phyloP scores from a whole-genome alignment of 192 early-diverging fungal genomes.

The Mortierella alpina region DNA sequence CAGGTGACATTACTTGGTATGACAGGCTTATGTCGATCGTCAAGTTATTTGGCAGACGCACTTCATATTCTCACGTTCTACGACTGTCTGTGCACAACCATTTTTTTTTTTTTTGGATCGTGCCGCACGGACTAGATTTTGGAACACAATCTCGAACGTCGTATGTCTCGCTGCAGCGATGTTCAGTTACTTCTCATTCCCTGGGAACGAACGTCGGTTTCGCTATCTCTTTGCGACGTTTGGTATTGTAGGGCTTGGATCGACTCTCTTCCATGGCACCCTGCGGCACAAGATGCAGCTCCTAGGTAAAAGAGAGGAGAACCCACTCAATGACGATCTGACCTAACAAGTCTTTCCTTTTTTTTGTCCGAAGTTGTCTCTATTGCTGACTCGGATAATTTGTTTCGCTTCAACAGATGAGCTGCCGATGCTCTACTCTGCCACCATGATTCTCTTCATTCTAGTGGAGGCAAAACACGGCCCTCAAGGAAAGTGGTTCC shows the following conservation, averaged over 20 bases:
- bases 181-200: constrained; percentile 57
- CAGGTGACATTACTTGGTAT: not conserved
- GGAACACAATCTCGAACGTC: constrained; percentile 72
- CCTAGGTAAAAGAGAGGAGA: constrained; percentile 40
- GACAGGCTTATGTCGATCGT: not conserved
- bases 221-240: constrained; percentile 62
- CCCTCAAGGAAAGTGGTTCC: constrained; percentile 57
- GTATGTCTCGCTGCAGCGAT: constrained; percentile 66
- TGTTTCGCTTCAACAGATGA: constrained; percentile 10
- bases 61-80: not conserved
- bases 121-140: constrained; percentile 23
- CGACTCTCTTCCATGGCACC: constrained; percentile 81
- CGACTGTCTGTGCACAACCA: not conserved
- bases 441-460: constrained; percentile 48
- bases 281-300: constrained; percentile 75
- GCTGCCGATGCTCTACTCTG: constrained; percentile 50
- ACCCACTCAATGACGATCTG: too few species aligned
- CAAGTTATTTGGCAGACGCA: not conserved
- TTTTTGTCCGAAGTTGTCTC: not conserved
- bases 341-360: not conserved
- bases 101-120: not conserved
- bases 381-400: not conserved
- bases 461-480: constrained; percentile 53
- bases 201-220: constrained; percentile 53
- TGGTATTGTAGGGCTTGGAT: constrained; percentile 75